Conservation (phyloP, 768 basidiomycete genomes). For the Jaapia argillacea region DNA sequence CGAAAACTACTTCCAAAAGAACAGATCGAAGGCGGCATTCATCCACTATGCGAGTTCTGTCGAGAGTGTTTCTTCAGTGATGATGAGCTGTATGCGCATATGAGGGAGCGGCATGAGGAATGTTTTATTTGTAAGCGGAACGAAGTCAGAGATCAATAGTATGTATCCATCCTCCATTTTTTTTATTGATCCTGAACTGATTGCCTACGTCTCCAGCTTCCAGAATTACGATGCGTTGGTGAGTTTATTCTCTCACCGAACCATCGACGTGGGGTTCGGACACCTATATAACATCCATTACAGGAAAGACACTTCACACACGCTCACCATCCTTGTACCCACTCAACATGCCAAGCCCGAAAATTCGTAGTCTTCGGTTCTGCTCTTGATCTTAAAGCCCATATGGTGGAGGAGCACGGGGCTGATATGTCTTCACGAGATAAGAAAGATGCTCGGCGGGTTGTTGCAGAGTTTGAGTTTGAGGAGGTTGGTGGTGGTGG, state of each 20-base stretch:
- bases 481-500: slow-evolving; percentile 41
- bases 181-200: background rate
- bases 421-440: slow-evolving; percentile 63
- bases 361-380: slow-evolving; percentile 95
- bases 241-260: slow-evolving; percentile 13
- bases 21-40: slow-evolving; percentile 57
- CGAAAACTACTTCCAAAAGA: slow-evolving; percentile 32
- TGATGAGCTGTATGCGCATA: slow-evolving; percentile 89
- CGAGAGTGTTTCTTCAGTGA: slow-evolving; percentile 89
- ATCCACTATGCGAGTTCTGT: slow-evolving; percentile 83
- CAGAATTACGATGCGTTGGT: slow-evolving; percentile 71
- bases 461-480: slow-evolving; percentile 61
- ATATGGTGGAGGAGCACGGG: slow-evolving; percentile 80
- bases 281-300: background rate
- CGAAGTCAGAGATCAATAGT: slow-evolving; percentile 81
- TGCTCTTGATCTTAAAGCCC: slow-evolving; percentile 81
- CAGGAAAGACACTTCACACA: slow-evolving; percentile 71
- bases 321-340: slow-evolving; percentile 71
- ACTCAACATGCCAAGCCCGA: slow-evolving; percentile 62
- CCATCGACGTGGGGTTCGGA: slow-evolving; percentile 3
- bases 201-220: slow-evolving; percentile 40
- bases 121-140: slow-evolving; percentile 90
- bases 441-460: slow-evolving; percentile 54
- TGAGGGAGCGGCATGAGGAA: slow-evolving; percentile 91
- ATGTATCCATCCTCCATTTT: slow-evolving; percentile 21